These are phyloP conservation scores for Neobulgaria alba DNA, from an alignment of 2,329 filamentous ascomycete species.

Conservation along the genomic window DNA sequence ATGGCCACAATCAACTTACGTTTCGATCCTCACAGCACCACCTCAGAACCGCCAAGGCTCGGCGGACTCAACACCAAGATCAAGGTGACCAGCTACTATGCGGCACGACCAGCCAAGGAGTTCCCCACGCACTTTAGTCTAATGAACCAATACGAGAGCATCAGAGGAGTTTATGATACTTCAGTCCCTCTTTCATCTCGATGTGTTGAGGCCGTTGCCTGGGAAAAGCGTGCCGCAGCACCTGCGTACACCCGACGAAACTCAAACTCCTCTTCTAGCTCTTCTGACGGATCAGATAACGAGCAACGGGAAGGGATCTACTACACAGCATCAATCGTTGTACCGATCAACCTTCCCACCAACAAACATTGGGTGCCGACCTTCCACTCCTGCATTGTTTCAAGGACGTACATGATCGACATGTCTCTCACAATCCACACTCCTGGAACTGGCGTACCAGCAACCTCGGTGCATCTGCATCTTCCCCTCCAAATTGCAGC, in stretches of 20 bases:
- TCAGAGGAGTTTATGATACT: slow-evolving; percentile 20
- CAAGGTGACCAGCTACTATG: slow-evolving; percentile 23
- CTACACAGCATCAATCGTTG: slow-evolving; percentile 54
- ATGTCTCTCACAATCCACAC: slow-evolving; percentile 47
- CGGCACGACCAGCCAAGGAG: slow-evolving; percentile 12
- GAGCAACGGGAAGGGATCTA: slow-evolving; percentile 9
- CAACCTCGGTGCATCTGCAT: slow-evolving; percentile 25
- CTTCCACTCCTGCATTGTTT: slow-evolving; percentile 60
- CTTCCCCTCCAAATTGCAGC: slow-evolving; percentile 27
- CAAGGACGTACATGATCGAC: slow-evolving; percentile 54
- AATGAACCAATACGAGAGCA: slow-evolving; percentile 16
- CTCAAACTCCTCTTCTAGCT: slow-evolving; percentile 25
- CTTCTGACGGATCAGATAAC: slow-evolving; percentile 12
- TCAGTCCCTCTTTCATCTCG: slow-evolving; percentile 24
- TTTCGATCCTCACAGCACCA: slow-evolving; percentile 24
- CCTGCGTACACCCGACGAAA: slow-evolving; percentile 17
- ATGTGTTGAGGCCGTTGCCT: slow-evolving; percentile 26
- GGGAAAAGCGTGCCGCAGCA: slow-evolving; percentile 21
- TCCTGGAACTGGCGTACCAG: slow-evolving; percentile 33
- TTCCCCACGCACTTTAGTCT: slow-evolving; percentile 18
- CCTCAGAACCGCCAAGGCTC: slow-evolving; percentile 24
- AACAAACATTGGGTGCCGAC: slow-evolving; percentile 56
- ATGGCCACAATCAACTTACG: slow-evolving; percentile 26
- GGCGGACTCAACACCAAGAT: slow-evolving; percentile 26
- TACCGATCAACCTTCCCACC: slow-evolving; percentile 54